These are phyloP conservation scores for Hemisphaericaspora lyxosophila DNA, from an alignment of 1,139 yeast genomes.

Conservation along the genomic window DNA sequence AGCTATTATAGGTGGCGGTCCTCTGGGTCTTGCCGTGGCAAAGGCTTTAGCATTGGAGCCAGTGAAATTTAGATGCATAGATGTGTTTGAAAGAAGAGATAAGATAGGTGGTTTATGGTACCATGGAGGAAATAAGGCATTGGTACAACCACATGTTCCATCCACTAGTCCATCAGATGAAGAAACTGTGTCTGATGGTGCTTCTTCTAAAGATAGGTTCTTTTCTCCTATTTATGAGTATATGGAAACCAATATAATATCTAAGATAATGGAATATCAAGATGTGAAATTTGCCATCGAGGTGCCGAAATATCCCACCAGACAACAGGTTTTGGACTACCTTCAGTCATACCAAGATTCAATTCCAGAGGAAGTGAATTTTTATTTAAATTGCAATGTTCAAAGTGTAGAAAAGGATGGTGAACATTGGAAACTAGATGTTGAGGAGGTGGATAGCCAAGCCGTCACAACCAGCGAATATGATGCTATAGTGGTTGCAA, in stretches of 20 bases:
- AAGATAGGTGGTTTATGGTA: constrained; percentile 53
- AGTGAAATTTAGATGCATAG: constrained; percentile 28
- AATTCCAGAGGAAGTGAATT: constrained; percentile 28
- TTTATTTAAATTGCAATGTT: constrained; percentile 25
- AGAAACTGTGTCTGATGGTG: constrained; percentile 10
- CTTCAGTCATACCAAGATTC: constrained; percentile 32
- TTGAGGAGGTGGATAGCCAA: constrained; percentile 12
- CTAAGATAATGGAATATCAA: constrained; percentile 43
- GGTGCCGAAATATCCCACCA: constrained; percentile 33
- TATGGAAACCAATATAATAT: constrained; percentile 48
- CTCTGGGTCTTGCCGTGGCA: constrained; percentile 50
- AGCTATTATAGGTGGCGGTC: constrained; percentile 55
- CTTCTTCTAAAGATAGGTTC: constrained; percentile 16
- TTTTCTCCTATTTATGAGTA: constrained; percentile 48
- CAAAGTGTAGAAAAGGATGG: constrained; percentile 16
- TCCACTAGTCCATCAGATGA: constrained; percentile 19
- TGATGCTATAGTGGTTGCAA: constrained; percentile 48
- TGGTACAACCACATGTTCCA: constrained; percentile 24
- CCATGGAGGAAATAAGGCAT: constrained; percentile 30
- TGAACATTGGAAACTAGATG: constrained; percentile 18
- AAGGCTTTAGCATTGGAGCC: constrained; percentile 47
- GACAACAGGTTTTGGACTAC: constrained; percentile 40
- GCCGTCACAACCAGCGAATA: constrained; percentile 20
- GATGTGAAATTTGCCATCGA: constrained; percentile 34
- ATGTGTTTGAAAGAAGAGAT: constrained; percentile 43